Conservation (phyloP, 495 filamentous ascomycete genomes). For the Poronia punctata region DNA sequence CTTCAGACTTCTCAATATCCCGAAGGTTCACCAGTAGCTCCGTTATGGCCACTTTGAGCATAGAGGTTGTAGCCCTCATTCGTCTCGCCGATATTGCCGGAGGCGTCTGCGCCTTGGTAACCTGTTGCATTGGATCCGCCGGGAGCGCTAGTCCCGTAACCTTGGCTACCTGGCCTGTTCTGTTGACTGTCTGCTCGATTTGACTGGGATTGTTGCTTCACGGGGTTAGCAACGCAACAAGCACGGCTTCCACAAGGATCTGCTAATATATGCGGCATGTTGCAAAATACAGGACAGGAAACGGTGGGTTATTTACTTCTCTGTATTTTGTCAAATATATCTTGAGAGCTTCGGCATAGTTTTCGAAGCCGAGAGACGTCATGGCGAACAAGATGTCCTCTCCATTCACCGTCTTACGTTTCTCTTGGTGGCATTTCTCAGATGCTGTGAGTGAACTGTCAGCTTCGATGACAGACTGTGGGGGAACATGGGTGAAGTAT, state of each 20-base stretch:
- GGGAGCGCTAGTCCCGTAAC: slow-evolving; percentile 50
- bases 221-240: slow-evolving; percentile 34
- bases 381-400: slow-evolving; percentile 98
- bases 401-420: slow-evolving; percentile 97
- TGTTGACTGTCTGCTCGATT: slow-evolving; percentile 65
- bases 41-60: slow-evolving; percentile 64
- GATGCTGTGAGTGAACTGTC: slow-evolving; percentile 62
- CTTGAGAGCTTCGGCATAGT: slow-evolving; percentile 95
- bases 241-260: no score
- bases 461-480: slow-evolving; percentile 13
- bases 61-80: slow-evolving; percentile 58
- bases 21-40: slow-evolving; percentile 48
- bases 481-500: slow-evolving; percentile 5
- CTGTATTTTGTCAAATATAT: slow-evolving; percentile 97
- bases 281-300: slow-evolving; percentile 2
- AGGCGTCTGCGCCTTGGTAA: slow-evolving; percentile 53
- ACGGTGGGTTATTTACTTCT: slow-evolving; percentile 65
- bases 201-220: slow-evolving; percentile 59
- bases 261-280: no score
- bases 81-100: slow-evolving; percentile 54
- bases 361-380: slow-evolving; percentile 98
- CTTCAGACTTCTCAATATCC: slow-evolving; percentile 1
- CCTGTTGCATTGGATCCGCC: slow-evolving; percentile 36
- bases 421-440: slow-evolving; percentile 98
- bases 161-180: slow-evolving; percentile 63